phyloP scores from a whole-genome alignment of 2,329 filamentous ascomycete genomes.

The Colletotrichum acutatum region DNA sequence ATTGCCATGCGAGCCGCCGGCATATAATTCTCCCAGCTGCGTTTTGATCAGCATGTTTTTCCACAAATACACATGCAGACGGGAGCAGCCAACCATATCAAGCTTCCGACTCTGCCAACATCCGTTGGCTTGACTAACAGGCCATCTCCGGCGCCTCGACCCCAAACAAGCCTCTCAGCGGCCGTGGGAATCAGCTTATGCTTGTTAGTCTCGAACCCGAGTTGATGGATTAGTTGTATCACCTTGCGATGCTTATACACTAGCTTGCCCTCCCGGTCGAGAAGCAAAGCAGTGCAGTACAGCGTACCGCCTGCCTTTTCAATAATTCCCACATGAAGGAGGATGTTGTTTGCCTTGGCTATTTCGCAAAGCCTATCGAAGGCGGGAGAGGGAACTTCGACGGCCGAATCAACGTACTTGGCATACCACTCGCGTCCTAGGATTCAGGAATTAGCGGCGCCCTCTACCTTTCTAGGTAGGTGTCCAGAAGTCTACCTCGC shows the following conservation, averaged over 20 bases:
- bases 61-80: background rate
- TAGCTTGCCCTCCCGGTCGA: slow-evolving; percentile 48
- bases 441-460: background rate
- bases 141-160: slow-evolving; percentile 56
- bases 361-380: slow-evolving; percentile 45
- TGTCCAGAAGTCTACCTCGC: slow-evolving; percentile 42
- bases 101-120: slow-evolving; percentile 52
- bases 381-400: slow-evolving; percentile 51
- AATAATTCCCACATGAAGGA: slow-evolving; percentile 51
- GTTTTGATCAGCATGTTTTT: slow-evolving; percentile 1
- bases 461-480: background rate
- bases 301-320: slow-evolving; percentile 53
- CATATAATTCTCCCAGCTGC: slow-evolving; percentile 56
- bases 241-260: slow-evolving; percentile 52
- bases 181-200: slow-evolving; percentile 49
- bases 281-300: slow-evolving; percentile 52
- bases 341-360: slow-evolving; percentile 48
- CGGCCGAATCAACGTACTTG: slow-evolving; percentile 51
- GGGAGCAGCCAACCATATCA: slow-evolving; percentile 46
- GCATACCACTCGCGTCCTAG: slow-evolving; percentile 53
- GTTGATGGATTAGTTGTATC: background rate
- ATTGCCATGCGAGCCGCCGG: slow-evolving; percentile 52
- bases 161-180: slow-evolving; percentile 53
- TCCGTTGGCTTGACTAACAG: slow-evolving; percentile 51
- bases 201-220: background rate